A percentile compares a stretch with the other conserved stretches of the same genome.
phyloP scores from a whole-genome alignment of 1,139 yeast species.

The Kodamaea fungicola region DNA sequence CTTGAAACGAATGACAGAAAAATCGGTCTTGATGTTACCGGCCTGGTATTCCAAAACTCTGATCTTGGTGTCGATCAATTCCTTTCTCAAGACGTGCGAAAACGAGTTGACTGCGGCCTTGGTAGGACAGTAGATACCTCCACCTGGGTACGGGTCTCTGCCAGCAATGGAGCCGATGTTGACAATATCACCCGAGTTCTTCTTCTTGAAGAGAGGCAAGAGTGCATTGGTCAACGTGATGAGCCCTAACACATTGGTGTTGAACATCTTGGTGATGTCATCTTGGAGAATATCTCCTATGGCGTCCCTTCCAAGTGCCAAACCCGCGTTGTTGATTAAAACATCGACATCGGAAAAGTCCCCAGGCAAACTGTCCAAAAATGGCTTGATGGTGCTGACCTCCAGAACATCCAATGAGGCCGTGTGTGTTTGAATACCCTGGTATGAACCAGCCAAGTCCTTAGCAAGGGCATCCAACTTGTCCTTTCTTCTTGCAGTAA shows the following conservation, averaged over 20 bases:
- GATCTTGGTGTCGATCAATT: constrained; percentile 65
- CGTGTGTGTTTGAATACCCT: constrained; percentile 25
- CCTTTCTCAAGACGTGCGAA: constrained; percentile 73
- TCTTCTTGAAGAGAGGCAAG: constrained; percentile 41
- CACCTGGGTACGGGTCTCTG: constrained; percentile 81
- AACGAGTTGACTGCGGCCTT: constrained; percentile 80
- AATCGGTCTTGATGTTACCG: constrained; percentile 87
- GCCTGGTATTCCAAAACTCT: constrained; percentile 85
- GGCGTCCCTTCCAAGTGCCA: constrained; percentile 39
- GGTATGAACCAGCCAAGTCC: constrained; percentile 23
- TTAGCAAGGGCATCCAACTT: constrained; percentile 28
- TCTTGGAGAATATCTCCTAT: constrained; percentile 30
- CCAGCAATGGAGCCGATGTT: constrained; percentile 89
- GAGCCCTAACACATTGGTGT: constrained; percentile 41
- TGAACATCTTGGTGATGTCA: constrained; percentile 38
- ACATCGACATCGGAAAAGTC: constrained; percentile 40
- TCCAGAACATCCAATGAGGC: constrained; percentile 34
- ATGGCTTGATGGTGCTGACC: constrained; percentile 32
- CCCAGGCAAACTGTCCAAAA: constrained; percentile 27
- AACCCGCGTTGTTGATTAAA: constrained; percentile 42
- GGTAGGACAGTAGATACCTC: constrained; percentile 85
- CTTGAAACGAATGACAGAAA: constrained; percentile 69
- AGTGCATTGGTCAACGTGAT: constrained; percentile 39
- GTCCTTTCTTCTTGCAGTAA: constrained; percentile 42
- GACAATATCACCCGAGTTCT: constrained; percentile 71